Conservation (phyloP, 176 grass and related monocot species). For the Zoysia japonica region DNA sequence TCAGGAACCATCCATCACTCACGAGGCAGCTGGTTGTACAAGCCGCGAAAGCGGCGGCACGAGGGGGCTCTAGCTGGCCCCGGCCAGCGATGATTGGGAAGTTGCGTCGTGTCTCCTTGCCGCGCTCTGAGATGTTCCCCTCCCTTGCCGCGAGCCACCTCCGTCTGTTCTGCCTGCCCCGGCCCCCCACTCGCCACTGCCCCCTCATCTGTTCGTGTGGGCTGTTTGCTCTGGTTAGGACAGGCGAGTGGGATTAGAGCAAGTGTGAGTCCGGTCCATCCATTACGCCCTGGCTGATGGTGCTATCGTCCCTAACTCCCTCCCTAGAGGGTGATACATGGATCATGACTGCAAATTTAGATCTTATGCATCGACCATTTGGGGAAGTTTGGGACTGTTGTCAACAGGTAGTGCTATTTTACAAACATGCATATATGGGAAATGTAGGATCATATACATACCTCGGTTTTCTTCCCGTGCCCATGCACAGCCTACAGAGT, state of each 20-base stretch:
- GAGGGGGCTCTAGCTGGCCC: too few relatives aligned
- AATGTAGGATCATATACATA: background rate
- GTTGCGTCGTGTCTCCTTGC: slow-evolving; percentile 43
- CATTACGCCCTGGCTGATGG: background rate
- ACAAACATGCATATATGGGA: background rate
- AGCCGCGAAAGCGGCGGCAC: slow-evolving; percentile 5
- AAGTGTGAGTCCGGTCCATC: background rate
- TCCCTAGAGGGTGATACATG: background rate
- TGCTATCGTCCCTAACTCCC: background rate
- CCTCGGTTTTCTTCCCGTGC: background rate
- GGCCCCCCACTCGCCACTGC: background rate
- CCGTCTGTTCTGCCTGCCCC: background rate
- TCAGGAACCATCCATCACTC: background rate
- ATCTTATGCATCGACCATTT: background rate
- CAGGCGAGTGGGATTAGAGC: background rate
- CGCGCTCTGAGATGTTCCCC: slow-evolving; percentile 1
- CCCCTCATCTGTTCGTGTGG: background rate
- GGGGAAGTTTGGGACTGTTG: too few relatives aligned
- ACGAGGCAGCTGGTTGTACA: background rate
- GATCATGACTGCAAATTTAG: background rate
- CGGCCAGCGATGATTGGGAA: slow-evolving; percentile 43
- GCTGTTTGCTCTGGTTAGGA: background rate
- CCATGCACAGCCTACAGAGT: background rate
- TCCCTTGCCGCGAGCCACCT: background rate
- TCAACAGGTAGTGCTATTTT: background rate